Base-by-base conservation (phyloP, 2,329 filamentous ascomycete genomes). In the Pyricularia sp. region DNA sequence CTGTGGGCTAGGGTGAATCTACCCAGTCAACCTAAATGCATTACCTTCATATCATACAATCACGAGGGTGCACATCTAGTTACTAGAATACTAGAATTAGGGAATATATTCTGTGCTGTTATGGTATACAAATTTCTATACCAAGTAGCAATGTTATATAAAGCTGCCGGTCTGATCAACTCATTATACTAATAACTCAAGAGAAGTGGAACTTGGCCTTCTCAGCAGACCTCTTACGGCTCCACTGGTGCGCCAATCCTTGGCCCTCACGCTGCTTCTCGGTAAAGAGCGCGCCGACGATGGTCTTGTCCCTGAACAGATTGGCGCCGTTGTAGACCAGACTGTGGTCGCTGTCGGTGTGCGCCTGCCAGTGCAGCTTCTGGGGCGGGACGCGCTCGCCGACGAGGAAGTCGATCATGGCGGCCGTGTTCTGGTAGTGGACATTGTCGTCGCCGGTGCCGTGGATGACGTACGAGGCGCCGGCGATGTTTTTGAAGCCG, bases 371-470 rank as follows among this genome's bases (percentile, higher is more conserved):
- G 75, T 97, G 93, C 19, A 99, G 86, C 72, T 99, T 94, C 71
- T 97, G 97, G 72, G 97, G 97, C 75, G 93, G 87, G 3, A 97
- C 84, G 13, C 86, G 84, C 0, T 81, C 87, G 63, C 96, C 72
- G 77, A 99, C 91, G 60, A 99, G 81, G 70, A 88, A 88, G 74
- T 99, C 96, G 61, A 99, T 80, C 67, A 99, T 77, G 1, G 87
- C 90, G 66, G 97, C 82, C 0, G 93, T 91, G 75, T 96, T 97
- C 76, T 99, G 96, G 76, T 96, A 87, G 75, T 99, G 96, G 12
- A 99, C 94, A 71, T 99, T 99, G 76, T 99, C 94, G 72, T 99
- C 94, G 10, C 90, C 89, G n/a, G 92, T 85, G 69, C 94, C 94
- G 73, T 99, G 94, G 90, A 97, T 96, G 70, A 99, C 75, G 57